Percentiles rank a stretch among this genome's conserved stretches.
Evolutionary conservation across 352 stramenopile genomes (phyloP).

Genomic region (Pythium scleroteichum): DNA sequence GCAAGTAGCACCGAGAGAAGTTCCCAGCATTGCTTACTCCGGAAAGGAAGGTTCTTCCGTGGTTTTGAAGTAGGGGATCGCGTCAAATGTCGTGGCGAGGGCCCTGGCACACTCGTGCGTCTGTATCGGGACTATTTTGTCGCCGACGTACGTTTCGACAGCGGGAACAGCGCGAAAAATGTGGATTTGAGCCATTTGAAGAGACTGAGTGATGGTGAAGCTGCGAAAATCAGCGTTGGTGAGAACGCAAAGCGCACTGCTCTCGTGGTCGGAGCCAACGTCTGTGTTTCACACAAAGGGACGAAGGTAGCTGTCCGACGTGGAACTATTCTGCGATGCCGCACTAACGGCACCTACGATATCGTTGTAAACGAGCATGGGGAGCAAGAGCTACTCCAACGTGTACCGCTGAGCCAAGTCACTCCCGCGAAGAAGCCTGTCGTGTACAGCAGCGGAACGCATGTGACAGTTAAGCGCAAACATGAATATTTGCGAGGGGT

Average conservation of each 20-base stretch:
- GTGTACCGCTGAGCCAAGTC: constrained; percentile 35
- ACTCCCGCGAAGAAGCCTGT: constrained; percentile 26
- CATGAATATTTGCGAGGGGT: constrained; percentile 58
- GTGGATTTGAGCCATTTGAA: constrained; percentile 50
- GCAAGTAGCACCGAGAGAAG: constrained; percentile 10
- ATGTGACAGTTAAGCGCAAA: constrained; percentile 53
- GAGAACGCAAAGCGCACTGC: constrained; percentile 1
- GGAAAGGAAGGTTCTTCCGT: constrained; percentile 11
- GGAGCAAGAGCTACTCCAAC: constrained; percentile 40
- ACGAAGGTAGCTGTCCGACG: constrained; percentile 44
- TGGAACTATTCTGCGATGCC: constrained; percentile 52
- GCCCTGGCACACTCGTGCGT: constrained; percentile 56
- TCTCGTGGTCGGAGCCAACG: constrained; percentile 31
- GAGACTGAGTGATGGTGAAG: constrained; percentile 14
- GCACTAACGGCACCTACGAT: constrained; percentile 64
- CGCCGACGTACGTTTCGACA: constrained; percentile 70
- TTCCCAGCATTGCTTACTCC: background rate
- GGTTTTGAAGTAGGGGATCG: constrained; percentile 58
- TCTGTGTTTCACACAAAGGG: constrained; percentile 48
- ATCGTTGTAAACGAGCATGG: constrained; percentile 54
- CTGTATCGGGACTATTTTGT: constrained; percentile 72
- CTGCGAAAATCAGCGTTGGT: background rate
- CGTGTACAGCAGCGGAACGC: constrained; percentile 38
- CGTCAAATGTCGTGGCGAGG: constrained; percentile 35
- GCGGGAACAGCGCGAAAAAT: constrained; percentile 52